Evolutionary conservation across 2,329 filamentous ascomycete species (phyloP), one percentile per base, ranked within the genome.

Genomic region (Penicillium sp.): DNA sequence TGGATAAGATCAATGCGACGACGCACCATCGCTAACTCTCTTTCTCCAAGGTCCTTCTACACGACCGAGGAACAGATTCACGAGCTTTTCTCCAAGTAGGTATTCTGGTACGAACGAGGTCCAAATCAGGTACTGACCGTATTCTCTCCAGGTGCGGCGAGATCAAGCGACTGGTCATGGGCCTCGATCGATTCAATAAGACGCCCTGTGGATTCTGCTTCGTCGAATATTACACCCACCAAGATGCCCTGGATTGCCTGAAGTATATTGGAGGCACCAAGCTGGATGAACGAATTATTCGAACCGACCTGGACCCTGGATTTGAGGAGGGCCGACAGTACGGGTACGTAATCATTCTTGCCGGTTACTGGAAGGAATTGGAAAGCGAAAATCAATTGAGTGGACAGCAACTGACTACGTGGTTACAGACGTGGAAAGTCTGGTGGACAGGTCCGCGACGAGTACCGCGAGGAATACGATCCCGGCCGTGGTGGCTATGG

Each of bases 191-290:
- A 60, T 97, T 95, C 83, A 91, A 90, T 79, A 99, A 99, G 82
- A 99, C 95, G 0, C 95, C 95, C 1, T 99, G 95, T 79, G 95
- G 95, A 43, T 99, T 99, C 84, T 99, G 95, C 83, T 99, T 99
- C 75, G 95, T 99, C 73, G 95, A 99, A 80, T 99, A 99, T 81
- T 98, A 97, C 82, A 97, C 89, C 33, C 95, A 98, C 77, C 90
- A 97, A 75, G 95, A 99, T 77, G 95, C 95, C 8, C 85, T 99
- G 53, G 95, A 99, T 77, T 98, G 94, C 79, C 89, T 99, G 88
- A 99, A 98, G 80, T 99, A 98, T 76, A 89, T 99, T 72, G 95
- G 95, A 58, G 95, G 95, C 60, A 99, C 95, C 38, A 99, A 99
- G 82, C 86, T 99, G 49, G 95, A 99, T 77, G 95, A 99, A 83